These are phyloP conservation scores for Penicillium verrucosum DNA, from an alignment of 2,329 filamentous ascomycete species.

Conservation along the genomic window DNA sequence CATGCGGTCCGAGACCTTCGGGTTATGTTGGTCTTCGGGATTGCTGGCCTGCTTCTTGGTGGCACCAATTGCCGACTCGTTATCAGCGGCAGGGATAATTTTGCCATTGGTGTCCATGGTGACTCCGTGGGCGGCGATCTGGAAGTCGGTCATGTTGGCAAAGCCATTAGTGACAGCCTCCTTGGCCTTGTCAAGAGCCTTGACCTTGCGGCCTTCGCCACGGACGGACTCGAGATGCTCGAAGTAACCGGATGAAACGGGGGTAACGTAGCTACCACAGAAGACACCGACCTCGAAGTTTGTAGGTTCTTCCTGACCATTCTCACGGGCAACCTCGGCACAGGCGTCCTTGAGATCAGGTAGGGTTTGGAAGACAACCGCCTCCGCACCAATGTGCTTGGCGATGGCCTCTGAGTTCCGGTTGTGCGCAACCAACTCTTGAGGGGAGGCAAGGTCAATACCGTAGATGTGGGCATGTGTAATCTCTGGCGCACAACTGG, in stretches of 20 bases:
- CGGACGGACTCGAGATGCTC: conserved; percentile 70
- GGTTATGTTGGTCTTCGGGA: conserved; percentile 31
- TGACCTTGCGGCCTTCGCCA: conserved; percentile 66
- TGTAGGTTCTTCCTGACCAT: conserved; percentile 51
- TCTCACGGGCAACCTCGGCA: conserved; percentile 61
- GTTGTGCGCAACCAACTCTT: conserved; percentile 69
- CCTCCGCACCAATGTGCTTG: conserved; percentile 67
- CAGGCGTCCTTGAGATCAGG: conserved; percentile 78
- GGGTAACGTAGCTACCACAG: conserved; percentile 80
- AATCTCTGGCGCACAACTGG: conserved; percentile 77
- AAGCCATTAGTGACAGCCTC: conserved; percentile 62
- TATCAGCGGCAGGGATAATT: conserved; percentile 49
- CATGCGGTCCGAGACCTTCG: conserved; percentile 49
- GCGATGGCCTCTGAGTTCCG: conserved; percentile 61
- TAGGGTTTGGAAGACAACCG: conserved; percentile 73
- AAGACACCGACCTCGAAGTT: conserved; percentile 91
- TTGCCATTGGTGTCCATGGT: conserved; percentile 56
- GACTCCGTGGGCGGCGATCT: conserved; percentile 61
- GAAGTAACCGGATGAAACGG: conserved; percentile 76
- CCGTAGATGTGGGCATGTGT: conserved; percentile 85
- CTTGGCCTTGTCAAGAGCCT: conserved; percentile 62
- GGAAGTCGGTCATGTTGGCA: conserved; percentile 59
- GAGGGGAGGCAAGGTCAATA: conserved; percentile 69
- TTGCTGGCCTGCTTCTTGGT: background rate
- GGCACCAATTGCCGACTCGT: background rate